A percentile compares a stretch with the other conserved stretches of the same genome.
Conservation (phyloP, 2,329 filamentous ascomycete genomes). For the Alternaria sp. region DNA sequence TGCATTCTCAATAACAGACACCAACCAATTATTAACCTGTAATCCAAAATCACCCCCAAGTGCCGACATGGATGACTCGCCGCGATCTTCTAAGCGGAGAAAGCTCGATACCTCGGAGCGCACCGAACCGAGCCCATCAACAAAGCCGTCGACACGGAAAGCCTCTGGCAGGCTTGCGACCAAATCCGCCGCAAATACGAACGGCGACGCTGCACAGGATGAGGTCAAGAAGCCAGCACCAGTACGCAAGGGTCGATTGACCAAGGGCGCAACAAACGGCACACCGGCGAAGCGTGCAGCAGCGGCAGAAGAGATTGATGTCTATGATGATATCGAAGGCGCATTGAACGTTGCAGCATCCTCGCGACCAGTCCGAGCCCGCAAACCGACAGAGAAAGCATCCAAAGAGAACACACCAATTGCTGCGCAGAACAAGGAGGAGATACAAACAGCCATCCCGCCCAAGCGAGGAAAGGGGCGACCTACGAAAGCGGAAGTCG, state of each 20-base stretch:
- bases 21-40: neutral
- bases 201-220: slow-evolving; percentile 16
- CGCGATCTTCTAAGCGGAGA: slow-evolving; percentile 48
- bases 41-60: neutral
- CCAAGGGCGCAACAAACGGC: slow-evolving; percentile 22
- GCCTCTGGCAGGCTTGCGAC: slow-evolving; percentile 32
- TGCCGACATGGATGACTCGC: slow-evolving; percentile 43
- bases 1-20: slow-evolving; percentile 5
- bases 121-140: slow-evolving; percentile 31
- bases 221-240: slow-evolving; percentile 18
- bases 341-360: slow-evolving; percentile 43
- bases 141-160: slow-evolving; percentile 29
- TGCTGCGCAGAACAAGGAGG: slow-evolving; percentile 16
- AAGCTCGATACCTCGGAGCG: slow-evolving; percentile 43
- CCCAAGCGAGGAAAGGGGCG: slow-evolving; percentile 30
- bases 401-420: slow-evolving; percentile 17
- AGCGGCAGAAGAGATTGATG: slow-evolving; percentile 38
- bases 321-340: slow-evolving; percentile 57
- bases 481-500: slow-evolving; percentile 25
- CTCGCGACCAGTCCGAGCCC: slow-evolving; percentile 7
- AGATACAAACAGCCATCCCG: slow-evolving; percentile 22
- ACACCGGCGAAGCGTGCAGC: slow-evolving; percentile 14
- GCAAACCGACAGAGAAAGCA: slow-evolving; percentile 12
- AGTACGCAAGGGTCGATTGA: slow-evolving; percentile 12
- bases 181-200: slow-evolving; percentile 23